Base-by-base conservation (phyloP, 192 early-diverging fungal species). In the Neocallimastix lanati region DNA sequence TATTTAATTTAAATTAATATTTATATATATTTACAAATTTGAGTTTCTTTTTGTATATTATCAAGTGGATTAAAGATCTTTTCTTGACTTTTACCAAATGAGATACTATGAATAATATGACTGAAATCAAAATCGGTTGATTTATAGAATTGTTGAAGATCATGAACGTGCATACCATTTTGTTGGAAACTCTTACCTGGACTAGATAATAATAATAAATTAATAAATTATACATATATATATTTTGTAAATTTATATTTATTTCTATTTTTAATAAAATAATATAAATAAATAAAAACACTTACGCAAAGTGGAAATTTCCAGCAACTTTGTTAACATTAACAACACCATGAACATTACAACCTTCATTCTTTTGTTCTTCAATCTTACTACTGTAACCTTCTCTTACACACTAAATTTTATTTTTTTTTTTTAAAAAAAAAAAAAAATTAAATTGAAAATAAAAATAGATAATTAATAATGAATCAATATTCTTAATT, bases 241-340 rank as follows among this genome's bases (percentile, higher is more conserved):
- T n/a, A n/a, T n/a, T n/a, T n/a, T n/a, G n/a, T n/a, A n/a, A n/a
- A n/a, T n/a, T n/a, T n/a, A n/a, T n/a, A n/a, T n/a, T n/a, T n/a
- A n/a, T n/a, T n/a, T n/a, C n/a, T n/a, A n/a, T n/a, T n/a, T n/a
- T n/a, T n/a, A n/a, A n/a, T n/a, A n/a, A n/a, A n/a, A n/a, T n/a
- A n/a, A n/a, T n/a, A n/a, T n/a, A n/a, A n/a, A n/a, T n/a, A n/a
- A n/a, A n/a, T n/a, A n/a, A n/a, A n/a, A n/a, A n/a, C n/a, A 50
- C 40, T 16, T 50, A 50, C 40, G 40, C 40, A 50, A 50, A 89
- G 84, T 96, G 97, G 82, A 96, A 92, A 81, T 96, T 96, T 50
- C 97, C 97, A 28, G 93, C 86, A 14, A 96, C 94, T 86, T 96
- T 96, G 86, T 96, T 96, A 38, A 98, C 94, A 37, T 88, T 83